These are phyloP conservation scores for Aspergillus fumigatiaffinis DNA, from an alignment of 2,329 filamentous ascomycete genomes.

Conservation along the genomic window DNA sequence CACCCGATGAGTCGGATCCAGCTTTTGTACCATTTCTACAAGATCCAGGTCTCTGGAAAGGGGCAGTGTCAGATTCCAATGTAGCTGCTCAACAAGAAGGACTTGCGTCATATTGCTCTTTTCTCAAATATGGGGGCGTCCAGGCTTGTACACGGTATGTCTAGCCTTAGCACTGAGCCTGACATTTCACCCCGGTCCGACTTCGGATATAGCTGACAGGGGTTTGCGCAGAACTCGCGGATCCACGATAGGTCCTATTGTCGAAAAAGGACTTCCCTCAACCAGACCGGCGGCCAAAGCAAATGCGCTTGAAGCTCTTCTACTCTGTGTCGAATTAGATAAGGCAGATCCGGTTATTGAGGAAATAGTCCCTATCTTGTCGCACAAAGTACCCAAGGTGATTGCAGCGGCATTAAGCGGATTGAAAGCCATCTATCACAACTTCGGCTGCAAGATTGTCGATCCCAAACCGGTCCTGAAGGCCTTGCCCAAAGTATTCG, in stretches of 20 bases:
- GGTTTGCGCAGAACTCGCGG: constrained; percentile 60
- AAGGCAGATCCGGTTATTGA: constrained; percentile 81
- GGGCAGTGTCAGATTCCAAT: constrained; percentile 87
- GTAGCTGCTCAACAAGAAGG: constrained; percentile 96
- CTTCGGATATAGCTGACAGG: constrained; percentile 3
- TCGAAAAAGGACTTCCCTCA: constrained; percentile 86
- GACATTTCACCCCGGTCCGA: background rate
- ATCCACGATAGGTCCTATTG: constrained; percentile 70
- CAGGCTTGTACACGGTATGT: constrained; percentile 68
- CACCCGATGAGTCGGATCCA: constrained; percentile 79
- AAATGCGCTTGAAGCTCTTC: constrained; percentile 76
- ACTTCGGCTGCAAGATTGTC: constrained; percentile 88
- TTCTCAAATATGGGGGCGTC: constrained; percentile 82
- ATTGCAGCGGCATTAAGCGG: constrained; percentile 71
- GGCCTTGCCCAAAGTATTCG: constrained; percentile 81
- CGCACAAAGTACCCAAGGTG: constrained; percentile 88
- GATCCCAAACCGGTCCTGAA: constrained; percentile 93
- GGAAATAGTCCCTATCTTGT: constrained; percentile 76
- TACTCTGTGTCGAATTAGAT: constrained; percentile 88
- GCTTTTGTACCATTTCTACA: constrained; percentile 83
- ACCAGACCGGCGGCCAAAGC: constrained; percentile 86
- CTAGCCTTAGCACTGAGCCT: background rate
- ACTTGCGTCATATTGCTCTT: constrained; percentile 80
- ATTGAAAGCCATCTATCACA: constrained; percentile 81
- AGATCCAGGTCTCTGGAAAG: constrained; percentile 85